Percentiles rank a stretch among this genome's conserved stretches.
These are phyloP conservation scores for Fusarium sp. DNA, from an alignment of 2,329 filamentous ascomycete genomes.

Conservation along the genomic window DNA sequence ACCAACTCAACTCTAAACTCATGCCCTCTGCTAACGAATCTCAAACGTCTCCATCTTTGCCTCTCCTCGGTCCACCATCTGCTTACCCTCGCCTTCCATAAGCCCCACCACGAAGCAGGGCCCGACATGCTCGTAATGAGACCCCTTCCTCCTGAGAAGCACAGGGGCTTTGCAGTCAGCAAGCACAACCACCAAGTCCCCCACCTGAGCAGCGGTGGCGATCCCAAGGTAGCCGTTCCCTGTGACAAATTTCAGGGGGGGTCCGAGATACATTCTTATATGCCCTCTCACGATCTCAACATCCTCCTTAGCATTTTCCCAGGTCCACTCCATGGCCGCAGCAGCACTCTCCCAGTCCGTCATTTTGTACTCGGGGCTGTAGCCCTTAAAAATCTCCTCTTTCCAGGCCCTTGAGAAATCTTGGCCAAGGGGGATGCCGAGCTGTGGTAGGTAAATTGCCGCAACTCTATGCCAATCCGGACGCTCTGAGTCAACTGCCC, in stretches of 20 bases:
- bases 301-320: not conserved
- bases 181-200: not conserved
- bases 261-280: accelerated
- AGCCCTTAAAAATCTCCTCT: not conserved
- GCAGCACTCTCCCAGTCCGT: not conserved
- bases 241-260: not conserved
- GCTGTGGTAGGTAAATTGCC: not conserved
- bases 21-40: not conserved
- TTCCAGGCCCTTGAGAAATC: not conserved
- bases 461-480: not conserved
- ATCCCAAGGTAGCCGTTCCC: not conserved
- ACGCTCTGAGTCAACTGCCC: not conserved
- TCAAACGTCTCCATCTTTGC: not conserved
- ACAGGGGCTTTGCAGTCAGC: not conserved
- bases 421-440: not conserved
- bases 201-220: not conserved
- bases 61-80: not conserved
- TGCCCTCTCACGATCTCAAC: accelerated
- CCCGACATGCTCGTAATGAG: not conserved
- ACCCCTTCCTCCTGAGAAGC: not conserved
- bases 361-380: not conserved
- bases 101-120: not conserved
- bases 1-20: not conserved
- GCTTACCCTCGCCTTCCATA: not conserved
- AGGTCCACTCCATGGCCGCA: not conserved